Conservation (phyloP, 2,329 filamentous ascomycete species). For the Curvularia hawaiiensis region DNA sequence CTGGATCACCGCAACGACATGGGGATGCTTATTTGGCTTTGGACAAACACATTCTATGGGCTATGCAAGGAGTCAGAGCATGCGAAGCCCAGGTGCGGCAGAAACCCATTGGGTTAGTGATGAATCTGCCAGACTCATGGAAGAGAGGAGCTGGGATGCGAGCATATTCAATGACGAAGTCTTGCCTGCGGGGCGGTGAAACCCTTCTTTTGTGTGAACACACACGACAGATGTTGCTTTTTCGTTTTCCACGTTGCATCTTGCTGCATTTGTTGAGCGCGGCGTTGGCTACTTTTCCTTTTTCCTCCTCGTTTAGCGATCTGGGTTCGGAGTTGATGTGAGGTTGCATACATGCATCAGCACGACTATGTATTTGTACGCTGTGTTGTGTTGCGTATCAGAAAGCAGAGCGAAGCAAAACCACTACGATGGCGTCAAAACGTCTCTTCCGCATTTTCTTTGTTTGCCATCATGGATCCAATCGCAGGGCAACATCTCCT, state of each 20-base stretch:
- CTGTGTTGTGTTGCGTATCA: constrained; percentile 2
- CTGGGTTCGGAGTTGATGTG: constrained; percentile 1
- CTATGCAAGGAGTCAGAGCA: neutral
- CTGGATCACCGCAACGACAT: constrained; percentile 24
- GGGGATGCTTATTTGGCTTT: constrained; percentile 16
- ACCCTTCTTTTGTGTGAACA: neutral
- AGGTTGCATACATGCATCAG: constrained; percentile 11
- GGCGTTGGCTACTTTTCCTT: constrained; percentile 15
- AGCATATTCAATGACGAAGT: constrained; percentile 36
- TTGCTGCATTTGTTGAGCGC: constrained; percentile 19
- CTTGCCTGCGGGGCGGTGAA: constrained; percentile 6
- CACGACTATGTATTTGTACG: neutral
- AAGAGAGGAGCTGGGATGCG: constrained; percentile 29
- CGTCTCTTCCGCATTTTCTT: neutral
- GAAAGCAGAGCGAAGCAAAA: constrained; percentile 2
- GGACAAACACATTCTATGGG: constrained; percentile 10
- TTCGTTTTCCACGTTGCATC: constrained; percentile 9
- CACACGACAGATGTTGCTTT: neutral
- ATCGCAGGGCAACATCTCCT: neutral
- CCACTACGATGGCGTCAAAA: neutral
- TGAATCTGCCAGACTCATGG: constrained; percentile 13
- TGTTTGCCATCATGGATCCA: neutral
- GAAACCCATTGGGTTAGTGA: constrained; percentile 15
- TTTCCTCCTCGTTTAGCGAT: constrained; percentile 1
- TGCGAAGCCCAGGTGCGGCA: constrained; percentile 3